A percentile compares a stretch with the other conserved stretches of the same genome.
Evolutionary conservation across 805 yeast genomes (phyloP).

Genomic region (Saturnispora besseyi): DNA sequence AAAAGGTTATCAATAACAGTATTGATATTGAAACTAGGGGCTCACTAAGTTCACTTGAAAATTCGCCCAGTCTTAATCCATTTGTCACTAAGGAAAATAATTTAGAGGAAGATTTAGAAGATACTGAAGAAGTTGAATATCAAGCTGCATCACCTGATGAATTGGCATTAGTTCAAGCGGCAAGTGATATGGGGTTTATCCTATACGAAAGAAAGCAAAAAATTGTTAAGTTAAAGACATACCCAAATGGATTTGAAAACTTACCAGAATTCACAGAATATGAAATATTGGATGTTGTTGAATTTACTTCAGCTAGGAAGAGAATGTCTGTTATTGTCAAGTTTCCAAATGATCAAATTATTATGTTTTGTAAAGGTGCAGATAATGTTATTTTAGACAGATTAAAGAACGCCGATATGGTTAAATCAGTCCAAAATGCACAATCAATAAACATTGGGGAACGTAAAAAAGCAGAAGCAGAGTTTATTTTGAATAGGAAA

Average conservation of each 20-base stretch:
- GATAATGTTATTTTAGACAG: constrained; percentile 81
- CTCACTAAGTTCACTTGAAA: constrained; percentile 19
- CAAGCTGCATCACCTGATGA: constrained; percentile 98
- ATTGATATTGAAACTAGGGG: constrained; percentile 3
- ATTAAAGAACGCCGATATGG: constrained; percentile 49
- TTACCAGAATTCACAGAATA: constrained; percentile 60
- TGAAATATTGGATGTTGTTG: constrained; percentile 71
- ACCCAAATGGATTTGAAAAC: constrained; percentile 70
- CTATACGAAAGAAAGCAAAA: constrained; percentile 60
- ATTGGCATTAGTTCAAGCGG: constrained; percentile 86
- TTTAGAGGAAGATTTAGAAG: constrained; percentile 19
- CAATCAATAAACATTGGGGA: constrained; percentile 46
- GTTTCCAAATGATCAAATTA: constrained; percentile 67
- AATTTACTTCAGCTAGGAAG: constrained; percentile 80
- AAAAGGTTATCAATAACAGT: constrained; percentile 13
- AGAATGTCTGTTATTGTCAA: constrained; percentile 85
- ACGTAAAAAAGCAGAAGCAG: constrained; percentile 74
- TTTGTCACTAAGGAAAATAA: constrained; percentile 9
- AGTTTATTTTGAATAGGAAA: constrained; percentile 48
- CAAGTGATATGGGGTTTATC: constrained; percentile 90
- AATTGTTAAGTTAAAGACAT: constrained; percentile 58
- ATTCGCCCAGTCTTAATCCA: constrained; percentile 3
- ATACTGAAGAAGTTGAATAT: constrained; percentile 50
- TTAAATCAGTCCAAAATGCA: constrained; percentile 55
- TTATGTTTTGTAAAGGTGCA: constrained; percentile 90